These are phyloP conservation scores for Penicillium arizonense DNA, from an alignment of 495 filamentous ascomycete genomes.

Conservation along the genomic window DNA sequence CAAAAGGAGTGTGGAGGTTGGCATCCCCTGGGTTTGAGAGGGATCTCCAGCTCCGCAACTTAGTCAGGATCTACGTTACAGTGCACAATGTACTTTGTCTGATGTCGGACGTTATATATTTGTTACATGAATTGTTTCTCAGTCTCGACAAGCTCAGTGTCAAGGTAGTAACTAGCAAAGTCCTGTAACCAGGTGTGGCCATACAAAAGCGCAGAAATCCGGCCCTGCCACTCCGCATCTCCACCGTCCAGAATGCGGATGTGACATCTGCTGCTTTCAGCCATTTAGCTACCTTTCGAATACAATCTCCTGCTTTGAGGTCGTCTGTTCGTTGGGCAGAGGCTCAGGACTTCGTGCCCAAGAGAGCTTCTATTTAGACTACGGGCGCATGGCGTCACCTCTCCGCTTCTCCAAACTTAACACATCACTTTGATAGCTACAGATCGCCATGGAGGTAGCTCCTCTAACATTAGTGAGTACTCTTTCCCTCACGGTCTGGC, in stretches of 20 bases:
- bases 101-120: too few species aligned
- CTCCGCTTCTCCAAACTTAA: not conserved
- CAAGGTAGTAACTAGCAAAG: not conserved
- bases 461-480: slow-evolving; percentile 55
- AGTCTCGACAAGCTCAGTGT: too few species aligned
- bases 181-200: not conserved
- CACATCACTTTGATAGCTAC: slow-evolving; percentile 3
- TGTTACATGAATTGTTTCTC: too few species aligned
- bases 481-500: slow-evolving; percentile 3
- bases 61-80: too few species aligned
- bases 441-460: slow-evolving; percentile 56
- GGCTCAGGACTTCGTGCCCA: too few species aligned
- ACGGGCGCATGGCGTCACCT: not conserved
- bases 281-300: not conserved
- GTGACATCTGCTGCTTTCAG: slow-evolving; percentile 10
- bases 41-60: too few species aligned
- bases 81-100: too few species aligned
- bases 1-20: too few species aligned
- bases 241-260: slow-evolving; percentile 21
- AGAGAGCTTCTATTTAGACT: too few species aligned
- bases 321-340: too few species aligned
- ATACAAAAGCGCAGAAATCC: not conserved
- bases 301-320: too few species aligned
- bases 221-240: slow-evolving; percentile 2
- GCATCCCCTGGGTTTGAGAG: too few species aligned